Conservation (phyloP, 805 yeast species). For the Vanderwaltozyma verrucispora region DNA sequence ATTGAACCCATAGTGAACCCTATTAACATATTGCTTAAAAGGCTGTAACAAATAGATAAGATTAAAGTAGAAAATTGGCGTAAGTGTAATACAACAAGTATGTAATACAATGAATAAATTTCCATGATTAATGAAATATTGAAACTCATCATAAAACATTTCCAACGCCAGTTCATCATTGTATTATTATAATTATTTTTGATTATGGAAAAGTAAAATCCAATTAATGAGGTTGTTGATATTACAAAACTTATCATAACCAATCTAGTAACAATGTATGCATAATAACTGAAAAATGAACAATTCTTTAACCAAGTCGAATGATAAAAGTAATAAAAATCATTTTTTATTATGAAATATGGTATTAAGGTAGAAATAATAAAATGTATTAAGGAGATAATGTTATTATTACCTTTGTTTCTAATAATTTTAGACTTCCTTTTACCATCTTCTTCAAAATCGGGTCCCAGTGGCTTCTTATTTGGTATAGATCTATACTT, state of each 20-base stretch:
- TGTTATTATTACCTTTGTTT: neutral
- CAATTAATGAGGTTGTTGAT: neutral
- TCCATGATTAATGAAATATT: conserved; percentile 66
- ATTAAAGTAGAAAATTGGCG: conserved; percentile 57
- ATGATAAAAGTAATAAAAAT: conserved; percentile 59
- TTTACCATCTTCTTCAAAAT: neutral
- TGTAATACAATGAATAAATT: conserved; percentile 58
- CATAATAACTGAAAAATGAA: conserved; percentile 70
- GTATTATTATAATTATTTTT: conserved; percentile 1
- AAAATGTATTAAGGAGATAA: neutral
- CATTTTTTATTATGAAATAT: conserved; percentile 72
- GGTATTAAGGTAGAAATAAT: conserved; percentile 34
- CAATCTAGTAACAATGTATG: conserved; percentile 58
- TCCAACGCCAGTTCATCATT: conserved; percentile 67
- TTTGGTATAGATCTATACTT: neutral
- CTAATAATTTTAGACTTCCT: neutral
- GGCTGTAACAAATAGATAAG: conserved; percentile 62
- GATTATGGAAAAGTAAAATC: neutral
- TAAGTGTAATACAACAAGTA: conserved; percentile 44
- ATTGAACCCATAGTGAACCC: conserved; percentile 70
- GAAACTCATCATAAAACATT: conserved; percentile 57
- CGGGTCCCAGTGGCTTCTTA: neutral
- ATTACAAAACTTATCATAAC: neutral
- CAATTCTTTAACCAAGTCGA: conserved; percentile 75
- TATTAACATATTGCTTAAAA: conserved; percentile 48